Evolutionary conservation across 139 green algal genomes (phyloP), one percentile per base, ranked within the genome.

Genomic region (Cymbomonas tetramitiformis): DNA sequence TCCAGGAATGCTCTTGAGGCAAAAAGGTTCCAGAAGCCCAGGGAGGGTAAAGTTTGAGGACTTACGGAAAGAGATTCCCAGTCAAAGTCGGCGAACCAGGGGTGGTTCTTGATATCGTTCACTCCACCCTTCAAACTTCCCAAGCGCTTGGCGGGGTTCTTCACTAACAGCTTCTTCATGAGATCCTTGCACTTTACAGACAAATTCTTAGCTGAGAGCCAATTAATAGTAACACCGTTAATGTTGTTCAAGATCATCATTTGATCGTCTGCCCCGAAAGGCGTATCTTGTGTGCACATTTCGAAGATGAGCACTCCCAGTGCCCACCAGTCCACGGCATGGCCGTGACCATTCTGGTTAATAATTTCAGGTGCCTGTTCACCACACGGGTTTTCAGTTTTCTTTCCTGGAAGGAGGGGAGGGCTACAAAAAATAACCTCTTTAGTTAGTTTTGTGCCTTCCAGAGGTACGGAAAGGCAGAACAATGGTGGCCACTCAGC

Each of bases 251-350:
- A 86, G 61, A 54, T 84, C 57, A 1, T 23, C 70, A 2, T 71
- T 70, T 4, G 68, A n/a, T n/a, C n/a, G n/a, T n/a, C n/a, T n/a
- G n/a, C 41, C 61, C 82, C 83, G 71, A 89, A 93, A 36, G 81
- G 81, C 48, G 83, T 75, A 43, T 83, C 74, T 0, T 78, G 78
- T 10, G 79, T 66, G 38, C 87, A 67, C 76, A 93, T 81, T 66
- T 93, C 83, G 46, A 83, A 93, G 23, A 88, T 78, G 0, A 93
- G 71, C 46, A 93, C 78, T 0, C 83, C 83, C 26, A 93, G 64
- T 31, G 78, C 78, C 81, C 81, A 93, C 64, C 82, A 84, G 69
- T 93, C 84, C 12, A 77, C 81, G 0, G 74, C 75, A 29, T 75
- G 73, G 38, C 54, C 78, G 26, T 83, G 84, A 38, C 83, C 83